These are phyloP conservation scores for Aureobasidium sp. DNA, from an alignment of 2,329 filamentous ascomycete species.

Conservation along the genomic window DNA sequence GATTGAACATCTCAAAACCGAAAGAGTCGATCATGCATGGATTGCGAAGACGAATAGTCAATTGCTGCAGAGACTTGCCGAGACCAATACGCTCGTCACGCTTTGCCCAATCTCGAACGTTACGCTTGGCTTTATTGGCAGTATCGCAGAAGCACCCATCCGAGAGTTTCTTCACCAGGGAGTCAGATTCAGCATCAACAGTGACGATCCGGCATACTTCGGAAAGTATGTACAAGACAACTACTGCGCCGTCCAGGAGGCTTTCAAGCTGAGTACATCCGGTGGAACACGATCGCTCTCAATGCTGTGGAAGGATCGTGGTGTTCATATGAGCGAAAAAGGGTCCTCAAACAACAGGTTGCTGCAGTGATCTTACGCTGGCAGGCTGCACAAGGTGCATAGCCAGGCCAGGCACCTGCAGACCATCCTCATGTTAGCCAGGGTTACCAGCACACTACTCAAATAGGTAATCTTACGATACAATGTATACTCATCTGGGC, in stretches of 20 bases:
- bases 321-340: slow-evolving; percentile 3
- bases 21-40: slow-evolving; percentile 8
- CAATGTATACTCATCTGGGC: background rate
- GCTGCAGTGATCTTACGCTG: background rate
- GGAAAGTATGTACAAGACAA: slow-evolving; percentile 7
- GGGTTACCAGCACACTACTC: background rate
- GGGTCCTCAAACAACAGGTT: background rate
- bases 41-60: background rate
- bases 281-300: background rate
- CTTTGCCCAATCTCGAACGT: slow-evolving; percentile 10
- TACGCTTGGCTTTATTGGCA: background rate
- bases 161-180: background rate
- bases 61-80: background rate
- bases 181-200: slow-evolving; percentile 3
- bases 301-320: slow-evolving; percentile 5
- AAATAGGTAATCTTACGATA: background rate
- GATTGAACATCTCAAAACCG: background rate
- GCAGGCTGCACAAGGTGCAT: background rate
- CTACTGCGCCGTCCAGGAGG: background rate
- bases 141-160: background rate
- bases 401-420: background rate
- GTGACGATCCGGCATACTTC: slow-evolving; percentile 10
- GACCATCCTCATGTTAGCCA: background rate
- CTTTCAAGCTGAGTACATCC: background rate
- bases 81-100: slow-evolving; percentile 5